Evolutionary conservation across 106 monocot species (phyloP).

Genomic region (Apostasia shenzhenica): DNA sequence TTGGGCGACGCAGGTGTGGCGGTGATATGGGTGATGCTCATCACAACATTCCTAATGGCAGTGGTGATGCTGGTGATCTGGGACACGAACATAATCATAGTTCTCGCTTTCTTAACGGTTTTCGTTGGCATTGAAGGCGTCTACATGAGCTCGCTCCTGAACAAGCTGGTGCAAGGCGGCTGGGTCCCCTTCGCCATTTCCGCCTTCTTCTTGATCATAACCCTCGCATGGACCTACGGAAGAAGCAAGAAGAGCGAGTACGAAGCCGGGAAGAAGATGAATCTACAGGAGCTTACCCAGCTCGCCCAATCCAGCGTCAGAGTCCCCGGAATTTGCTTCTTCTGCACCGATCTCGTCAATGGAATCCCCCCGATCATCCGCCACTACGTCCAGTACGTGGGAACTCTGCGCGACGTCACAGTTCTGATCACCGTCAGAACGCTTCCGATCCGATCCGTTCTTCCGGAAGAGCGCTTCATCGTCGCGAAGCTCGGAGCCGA

Average conservation of each 20-base stretch:
- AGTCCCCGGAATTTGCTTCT: conserved; percentile 51
- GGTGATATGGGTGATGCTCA: conserved; percentile 64
- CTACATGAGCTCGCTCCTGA: conserved; percentile 39
- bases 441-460: conserved; percentile 29
- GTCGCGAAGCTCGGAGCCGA: conserved; percentile 27
- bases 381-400: conserved; percentile 35
- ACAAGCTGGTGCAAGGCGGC: conserved; percentile 43
- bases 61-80: conserved; percentile 58
- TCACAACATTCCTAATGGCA: conserved; percentile 43
- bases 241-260: conserved; percentile 33
- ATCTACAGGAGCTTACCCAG: neutral
- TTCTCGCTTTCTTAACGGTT: conserved; percentile 17
- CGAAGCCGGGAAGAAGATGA: conserved; percentile 33
- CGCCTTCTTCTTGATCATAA: conserved; percentile 35
- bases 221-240: conserved; percentile 46
- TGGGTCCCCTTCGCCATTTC: conserved; percentile 72
- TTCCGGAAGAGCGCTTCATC: conserved; percentile 31
- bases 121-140: conserved; percentile 34
- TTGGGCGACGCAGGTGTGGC: conserved; percentile 35
- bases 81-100: conserved; percentile 26
- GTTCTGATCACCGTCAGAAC: conserved; percentile 41
- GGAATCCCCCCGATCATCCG: conserved; percentile 56
- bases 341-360: conserved; percentile 50
- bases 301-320: conserved; percentile 3
- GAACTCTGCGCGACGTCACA: conserved; percentile 28